These are phyloP conservation scores for Candida sonorensis DNA, from an alignment of 805 yeast genomes.

Conservation along the genomic window DNA sequence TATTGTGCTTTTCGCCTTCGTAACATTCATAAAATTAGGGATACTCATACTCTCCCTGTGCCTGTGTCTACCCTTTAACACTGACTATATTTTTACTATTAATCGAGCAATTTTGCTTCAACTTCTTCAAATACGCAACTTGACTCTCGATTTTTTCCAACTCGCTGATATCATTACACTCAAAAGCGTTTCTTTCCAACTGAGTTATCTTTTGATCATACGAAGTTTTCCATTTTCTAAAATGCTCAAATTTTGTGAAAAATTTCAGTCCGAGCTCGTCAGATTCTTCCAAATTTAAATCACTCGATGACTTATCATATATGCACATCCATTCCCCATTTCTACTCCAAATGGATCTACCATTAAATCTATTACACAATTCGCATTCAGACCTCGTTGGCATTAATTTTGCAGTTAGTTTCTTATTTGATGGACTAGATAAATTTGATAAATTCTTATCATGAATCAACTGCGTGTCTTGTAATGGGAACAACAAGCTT, in stretches of 20 bases:
- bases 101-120: slow-evolving; percentile 6
- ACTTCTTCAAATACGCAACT: slow-evolving; percentile 9
- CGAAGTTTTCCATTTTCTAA: slow-evolving; percentile 17
- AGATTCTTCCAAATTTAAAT: slow-evolving; percentile 2
- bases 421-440: no score
- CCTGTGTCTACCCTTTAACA: slow-evolving; percentile 7
- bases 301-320: slow-evolving; percentile 2
- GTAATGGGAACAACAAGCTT: slow-evolving; percentile 22
- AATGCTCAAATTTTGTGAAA: slow-evolving; percentile 20
- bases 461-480: no score
- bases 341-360: slow-evolving; percentile 23
- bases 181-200: slow-evolving; percentile 14
- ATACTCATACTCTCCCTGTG: no score
- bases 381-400: slow-evolving; percentile 27
- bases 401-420: slow-evolving; percentile 22
- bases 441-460: no score
- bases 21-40: no score
- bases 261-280: slow-evolving; percentile 19
- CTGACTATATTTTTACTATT: slow-evolving; percentile 6
- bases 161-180: slow-evolving; percentile 10
- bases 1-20: no score
- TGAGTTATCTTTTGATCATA: slow-evolving; percentile 7
- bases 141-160: slow-evolving; percentile 12
- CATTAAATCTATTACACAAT: slow-evolving; percentile 22
- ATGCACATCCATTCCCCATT: slow-evolving; percentile 27